Percentiles rank a stretch among this genome's conserved stretches.
Evolutionary conservation across 1,284 basidiomycete species (phyloP).

Genomic region (Leucoagaricus sp.): DNA sequence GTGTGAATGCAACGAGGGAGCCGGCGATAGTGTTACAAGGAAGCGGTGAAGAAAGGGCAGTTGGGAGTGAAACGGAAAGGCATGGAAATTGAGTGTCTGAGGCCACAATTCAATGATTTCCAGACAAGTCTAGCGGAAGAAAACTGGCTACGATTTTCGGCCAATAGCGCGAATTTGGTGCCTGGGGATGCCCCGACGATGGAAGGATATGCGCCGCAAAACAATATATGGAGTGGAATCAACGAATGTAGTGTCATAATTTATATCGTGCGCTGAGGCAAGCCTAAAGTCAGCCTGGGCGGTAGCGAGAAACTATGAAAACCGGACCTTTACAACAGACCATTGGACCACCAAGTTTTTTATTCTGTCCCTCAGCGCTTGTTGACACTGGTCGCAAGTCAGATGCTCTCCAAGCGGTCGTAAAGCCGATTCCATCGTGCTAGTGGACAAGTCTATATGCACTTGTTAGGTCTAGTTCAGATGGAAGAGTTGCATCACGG

Average conservation of each 20-base stretch:
- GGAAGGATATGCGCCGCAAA: background rate
- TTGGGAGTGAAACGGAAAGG: background rate
- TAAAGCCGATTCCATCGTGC: constrained; percentile 60
- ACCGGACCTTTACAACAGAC: constrained; percentile 73
- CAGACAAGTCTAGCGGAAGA: background rate
- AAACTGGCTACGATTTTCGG: background rate
- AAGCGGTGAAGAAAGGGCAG: background rate
- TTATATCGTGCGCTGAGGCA: constrained; percentile 39
- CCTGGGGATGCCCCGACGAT: background rate
- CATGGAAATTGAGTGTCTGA: background rate
- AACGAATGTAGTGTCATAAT: background rate
- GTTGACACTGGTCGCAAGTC: constrained; percentile 61
- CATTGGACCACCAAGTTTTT: constrained; percentile 71
- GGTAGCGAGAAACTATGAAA: background rate
- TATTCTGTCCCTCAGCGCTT: constrained; percentile 61
- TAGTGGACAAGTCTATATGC: constrained; percentile 55
- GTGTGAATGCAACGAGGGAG: background rate
- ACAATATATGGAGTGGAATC: background rate
- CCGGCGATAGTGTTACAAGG: background rate
- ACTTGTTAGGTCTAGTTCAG: constrained; percentile 13
- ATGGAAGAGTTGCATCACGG: constrained; percentile 16
- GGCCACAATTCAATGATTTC: background rate
- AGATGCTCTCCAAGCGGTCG: constrained; percentile 59
- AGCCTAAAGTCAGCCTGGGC: background rate
- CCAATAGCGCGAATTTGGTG: background rate